Evolutionary conservation across 148 eudicot species (phyloP).

Genomic region (Tetragonia tetragonoides): DNA sequence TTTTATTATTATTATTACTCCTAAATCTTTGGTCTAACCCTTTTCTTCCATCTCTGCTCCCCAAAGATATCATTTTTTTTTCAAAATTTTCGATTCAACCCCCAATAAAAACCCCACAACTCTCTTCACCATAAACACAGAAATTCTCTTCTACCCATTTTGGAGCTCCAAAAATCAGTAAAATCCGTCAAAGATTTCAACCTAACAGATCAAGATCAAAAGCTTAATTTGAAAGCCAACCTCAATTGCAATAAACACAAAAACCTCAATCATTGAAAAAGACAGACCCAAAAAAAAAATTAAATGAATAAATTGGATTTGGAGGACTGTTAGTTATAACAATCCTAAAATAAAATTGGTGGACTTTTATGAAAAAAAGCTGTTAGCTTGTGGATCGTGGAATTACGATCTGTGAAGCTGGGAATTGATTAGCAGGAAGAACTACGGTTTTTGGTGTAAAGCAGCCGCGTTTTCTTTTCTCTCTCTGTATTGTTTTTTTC

Average conservation of each 20-base stretch:
- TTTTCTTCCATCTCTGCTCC: conserved; percentile 72
- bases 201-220: conserved; percentile 47
- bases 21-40: conserved; percentile 53
- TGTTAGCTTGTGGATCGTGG: conserved; percentile 36
- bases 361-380: neutral
- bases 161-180: conserved; percentile 29
- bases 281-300: neutral
- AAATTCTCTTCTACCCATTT: conserved; percentile 30
- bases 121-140: conserved; percentile 17
- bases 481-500: conserved; percentile 6
- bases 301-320: neutral
- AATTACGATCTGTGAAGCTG: conserved; percentile 52
- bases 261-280: conserved; percentile 4
- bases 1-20: conserved; percentile 28
- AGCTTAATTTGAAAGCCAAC: conserved; percentile 29
- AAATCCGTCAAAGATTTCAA: conserved; percentile 32
- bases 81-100: conserved; percentile 8
- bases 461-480: conserved; percentile 62
- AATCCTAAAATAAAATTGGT: neutral
- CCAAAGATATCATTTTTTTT: conserved; percentile 63
- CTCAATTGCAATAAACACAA: conserved; percentile 4
- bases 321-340: neutral
- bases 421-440: conserved; percentile 47
- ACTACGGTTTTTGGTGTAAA: conserved; percentile 59
- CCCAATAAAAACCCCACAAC: neutral